Evolutionary conservation across 1,284 basidiomycete species (phyloP).

Genomic region (Pseudozyma flocculosa): DNA sequence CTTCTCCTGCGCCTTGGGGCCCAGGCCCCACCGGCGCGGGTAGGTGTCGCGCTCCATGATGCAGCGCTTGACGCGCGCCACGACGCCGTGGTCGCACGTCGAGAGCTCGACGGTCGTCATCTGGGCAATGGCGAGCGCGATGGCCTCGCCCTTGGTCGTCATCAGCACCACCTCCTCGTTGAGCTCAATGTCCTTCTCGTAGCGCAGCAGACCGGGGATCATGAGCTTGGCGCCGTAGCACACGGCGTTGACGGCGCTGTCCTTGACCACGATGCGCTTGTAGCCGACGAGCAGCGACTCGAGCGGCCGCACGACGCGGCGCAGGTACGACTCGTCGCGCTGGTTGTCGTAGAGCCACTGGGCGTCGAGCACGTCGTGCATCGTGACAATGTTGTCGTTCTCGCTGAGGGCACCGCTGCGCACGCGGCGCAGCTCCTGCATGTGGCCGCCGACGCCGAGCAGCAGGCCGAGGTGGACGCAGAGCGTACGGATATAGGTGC

Average conservation of each 20-base stretch:
- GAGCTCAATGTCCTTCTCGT: slow-evolving; percentile 91
- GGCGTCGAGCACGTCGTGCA: slow-evolving; percentile 99
- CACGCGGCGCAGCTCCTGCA: slow-evolving; percentile 97
- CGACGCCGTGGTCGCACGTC: slow-evolving; percentile 97
- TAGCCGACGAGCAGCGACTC: slow-evolving; percentile 93
- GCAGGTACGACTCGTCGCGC: slow-evolving; percentile 96
- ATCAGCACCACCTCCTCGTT: slow-evolving; percentile 98
- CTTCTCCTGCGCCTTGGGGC: slow-evolving; percentile 93
- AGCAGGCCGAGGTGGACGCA: slow-evolving; percentile 95
- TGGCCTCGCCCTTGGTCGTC: slow-evolving; percentile 99
- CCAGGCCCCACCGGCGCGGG: slow-evolving; percentile 95
- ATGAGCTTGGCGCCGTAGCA: slow-evolving; percentile 99
- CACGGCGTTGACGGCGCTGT: slow-evolving; percentile 97
- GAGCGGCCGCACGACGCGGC: slow-evolving; percentile 89
- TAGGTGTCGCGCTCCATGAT: slow-evolving; percentile 99
- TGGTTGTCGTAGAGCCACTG: slow-evolving; percentile 99
- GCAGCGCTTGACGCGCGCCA: slow-evolving; percentile 98
- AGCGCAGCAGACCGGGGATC: slow-evolving; percentile 97
- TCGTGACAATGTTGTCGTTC: slow-evolving; percentile 97
- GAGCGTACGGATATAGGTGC: slow-evolving; percentile 96
- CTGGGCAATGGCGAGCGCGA: slow-evolving; percentile 75
- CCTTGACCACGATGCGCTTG: slow-evolving; percentile 98
- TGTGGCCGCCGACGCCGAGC: slow-evolving; percentile 95
- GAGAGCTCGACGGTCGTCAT: slow-evolving; percentile 99
- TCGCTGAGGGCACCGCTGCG: slow-evolving; percentile 94